Base-by-base conservation (phyloP, 2,329 filamentous ascomycete species). In the Alternaria incomplexa region DNA sequence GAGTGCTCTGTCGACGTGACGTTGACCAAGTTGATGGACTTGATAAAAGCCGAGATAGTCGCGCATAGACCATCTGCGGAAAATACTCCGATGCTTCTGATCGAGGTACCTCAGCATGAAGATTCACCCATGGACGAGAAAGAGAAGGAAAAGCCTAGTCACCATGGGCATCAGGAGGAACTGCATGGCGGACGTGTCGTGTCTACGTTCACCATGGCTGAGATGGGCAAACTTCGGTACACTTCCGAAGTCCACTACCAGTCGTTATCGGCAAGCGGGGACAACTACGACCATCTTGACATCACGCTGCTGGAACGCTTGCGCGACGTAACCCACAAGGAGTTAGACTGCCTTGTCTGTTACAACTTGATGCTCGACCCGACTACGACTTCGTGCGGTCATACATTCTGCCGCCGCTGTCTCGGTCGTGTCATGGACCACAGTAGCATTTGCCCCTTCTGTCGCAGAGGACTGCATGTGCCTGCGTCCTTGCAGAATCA, bases 331-430 rank as follows among this genome's bases (percentile, higher is more conserved):
- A 84, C 88, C 4, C 87, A 89, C 63, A 83, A 84, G 15, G 93
- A 97, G 75, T 83, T 96, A 73, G 93, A 97, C 73, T 97, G 94
- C 69, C 92, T 96, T 72, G 89, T 97, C 62, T 97, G 94, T 80
- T 96, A 95, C 77, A 87, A 89, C 44, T 80, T 96, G 22, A 91
- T 95, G 77, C 83, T 93, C 63, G 91, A 97, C 64, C 93, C 94
- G 0, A 83, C 94, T 55, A 97, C 93, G 0, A 96, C 93, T 0
- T 85, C 88, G 2, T 97, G 94, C 72, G 94, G 94, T 1, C 94
- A 97, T 77, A 97, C 93, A 0, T 95, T 96, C 73, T 97, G 94
- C 77, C 89, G 91, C 20, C 86, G 87, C 62, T 97, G 94, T 76
- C 83, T 97, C 22, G 87, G 89, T 59, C 88, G 91, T 48, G 88